Base-by-base conservation (phyloP, 164 flowering plant species). In the Euptelea pleiosperma region DNA sequence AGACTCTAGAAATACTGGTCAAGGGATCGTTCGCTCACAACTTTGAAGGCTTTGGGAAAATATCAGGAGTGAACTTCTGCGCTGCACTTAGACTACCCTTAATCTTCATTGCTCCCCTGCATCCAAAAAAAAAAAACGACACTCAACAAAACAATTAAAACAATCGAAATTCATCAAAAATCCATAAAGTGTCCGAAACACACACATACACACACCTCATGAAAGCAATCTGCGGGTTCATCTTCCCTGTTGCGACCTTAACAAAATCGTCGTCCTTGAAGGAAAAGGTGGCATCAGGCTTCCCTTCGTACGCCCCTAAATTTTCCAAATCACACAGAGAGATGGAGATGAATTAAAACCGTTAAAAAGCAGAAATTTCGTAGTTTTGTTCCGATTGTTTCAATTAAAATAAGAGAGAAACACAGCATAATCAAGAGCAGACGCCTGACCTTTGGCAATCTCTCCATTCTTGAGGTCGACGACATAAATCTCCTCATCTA, bases 161-260 rank as follows among this genome's bases (percentile, higher is more conserved):
- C 7, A 24, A 24, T 52, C 3, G 7, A 60, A 61, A 22, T 35
- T 36, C 25, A 25, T 21, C 6, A 3, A 36, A 49, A 39, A n/a
- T 9, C 14, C 21, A 44, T 14, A 6, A 21, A 47, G 28, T 9
- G 5, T 25, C 8, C 41, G 14, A 19, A 16, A 16, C 1, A 18
- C n/a, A n/a, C 19, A 87, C 98, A 19, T 16, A 16, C 1, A 18
- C n/a, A n/a, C 19, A 87, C 98, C 98, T 85, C 89, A 94, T 76
- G 71, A 94, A 94, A 73, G 97, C 99, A 53, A 94, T 74, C 63
- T 94, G 97, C 7, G 97, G 91, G 65, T 94, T 90, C 93, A 94
- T 81, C 67, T 88, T 85, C 61, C 99, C 99, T 0, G 79, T 65
- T 18, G 99, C 91, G 62, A 94, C 66, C 75, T 84, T 87, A 14